Percentiles rank a stretch among this genome's conserved stretches.
phyloP scores from a whole-genome alignment of 345 rosid genomes.

The Jatropha curcas region DNA sequence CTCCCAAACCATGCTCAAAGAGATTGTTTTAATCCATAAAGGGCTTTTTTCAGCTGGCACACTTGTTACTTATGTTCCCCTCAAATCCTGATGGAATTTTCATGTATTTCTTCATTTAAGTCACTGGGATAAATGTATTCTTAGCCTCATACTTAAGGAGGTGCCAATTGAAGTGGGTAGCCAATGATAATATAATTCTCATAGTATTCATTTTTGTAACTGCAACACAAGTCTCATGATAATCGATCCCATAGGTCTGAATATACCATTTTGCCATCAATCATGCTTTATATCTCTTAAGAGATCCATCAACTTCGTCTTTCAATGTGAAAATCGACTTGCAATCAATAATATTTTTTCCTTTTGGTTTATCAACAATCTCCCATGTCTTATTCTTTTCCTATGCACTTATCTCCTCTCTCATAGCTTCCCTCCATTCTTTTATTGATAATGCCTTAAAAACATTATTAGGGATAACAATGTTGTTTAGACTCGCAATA shows the following conservation, averaged over 20 bases:
- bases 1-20: neutral
- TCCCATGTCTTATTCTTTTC: neutral
- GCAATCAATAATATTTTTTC: neutral
- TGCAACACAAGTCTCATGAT: too few species aligned
- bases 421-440: neutral
- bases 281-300: neutral
- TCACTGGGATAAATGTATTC: neutral
- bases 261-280: too few species aligned
- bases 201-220: neutral
- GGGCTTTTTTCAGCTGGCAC: neutral
- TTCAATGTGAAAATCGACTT: neutral
- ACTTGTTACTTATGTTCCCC: neutral
- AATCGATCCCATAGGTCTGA: conserved; percentile 7
- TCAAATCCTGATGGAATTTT: neutral
- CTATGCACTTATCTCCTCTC: neutral
- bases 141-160: neutral
- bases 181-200: neutral
- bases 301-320: neutral
- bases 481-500: neutral
- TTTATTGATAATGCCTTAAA: neutral
- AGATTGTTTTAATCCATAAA: neutral
- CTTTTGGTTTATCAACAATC: neutral
- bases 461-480: neutral
- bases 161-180: neutral
- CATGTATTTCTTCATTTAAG: neutral